Conservation (phyloP, 106 monocot species). For the Alisma plantagoaquatica region DNA sequence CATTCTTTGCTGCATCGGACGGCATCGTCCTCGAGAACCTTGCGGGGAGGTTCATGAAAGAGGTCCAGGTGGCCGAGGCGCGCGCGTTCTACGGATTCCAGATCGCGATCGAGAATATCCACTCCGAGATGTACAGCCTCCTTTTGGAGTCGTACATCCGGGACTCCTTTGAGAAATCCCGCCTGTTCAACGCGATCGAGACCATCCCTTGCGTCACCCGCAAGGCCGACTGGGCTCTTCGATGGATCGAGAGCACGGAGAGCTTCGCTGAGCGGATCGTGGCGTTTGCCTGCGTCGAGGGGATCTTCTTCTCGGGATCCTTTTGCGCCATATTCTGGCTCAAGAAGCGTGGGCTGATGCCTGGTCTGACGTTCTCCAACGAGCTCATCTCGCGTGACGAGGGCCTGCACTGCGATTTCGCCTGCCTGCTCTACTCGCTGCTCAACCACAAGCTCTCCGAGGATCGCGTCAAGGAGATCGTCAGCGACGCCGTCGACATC, state of each 20-base stretch:
- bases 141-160: slow-evolving; percentile 29
- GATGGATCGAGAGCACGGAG: slow-evolving; percentile 23
- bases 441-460: slow-evolving; percentile 37
- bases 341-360: slow-evolving; percentile 29
- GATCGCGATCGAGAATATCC: slow-evolving; percentile 83
- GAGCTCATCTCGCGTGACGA: slow-evolving; percentile 91
- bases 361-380: slow-evolving; percentile 36
- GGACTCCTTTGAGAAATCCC: slow-evolving; percentile 16
- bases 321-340: slow-evolving; percentile 36
- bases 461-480: slow-evolving; percentile 36
- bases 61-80: slow-evolving; percentile 39
- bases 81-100: slow-evolving; percentile 44
- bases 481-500: slow-evolving; percentile 64
- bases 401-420: slow-evolving; percentile 92
- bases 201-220: slow-evolving; percentile 17
- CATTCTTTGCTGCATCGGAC: slow-evolving; percentile 89
- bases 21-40: slow-evolving; percentile 66
- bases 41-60: slow-evolving; percentile 36
- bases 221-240: slow-evolving; percentile 29
- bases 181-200: slow-evolving; percentile 26
- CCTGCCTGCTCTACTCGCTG: slow-evolving; percentile 58
- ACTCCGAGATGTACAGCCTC: slow-evolving; percentile 41
- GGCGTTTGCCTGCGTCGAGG: slow-evolving; percentile 32
- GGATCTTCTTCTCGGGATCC: slow-evolving; percentile 30
- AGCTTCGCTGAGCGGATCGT: slow-evolving; percentile 24